These are phyloP conservation scores for Fusarium transvaalense DNA, from an alignment of 2,329 filamentous ascomycete genomes.

Conservation along the genomic window DNA sequence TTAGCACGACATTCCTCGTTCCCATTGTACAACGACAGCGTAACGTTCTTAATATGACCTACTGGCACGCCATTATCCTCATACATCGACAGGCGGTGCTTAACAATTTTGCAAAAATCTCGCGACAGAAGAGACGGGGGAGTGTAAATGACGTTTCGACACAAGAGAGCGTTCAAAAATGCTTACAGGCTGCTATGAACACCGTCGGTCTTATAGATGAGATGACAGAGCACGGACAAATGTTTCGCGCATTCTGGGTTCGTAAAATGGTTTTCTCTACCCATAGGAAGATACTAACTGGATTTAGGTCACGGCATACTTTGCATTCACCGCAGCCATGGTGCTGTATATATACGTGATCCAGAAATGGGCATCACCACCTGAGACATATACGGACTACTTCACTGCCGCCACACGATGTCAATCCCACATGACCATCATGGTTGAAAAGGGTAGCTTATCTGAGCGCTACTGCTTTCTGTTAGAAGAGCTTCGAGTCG, in stretches of 20 bases:
- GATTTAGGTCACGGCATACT: conserved; percentile 42
- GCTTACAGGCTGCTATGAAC: conserved; percentile 40
- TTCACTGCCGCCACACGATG: conserved; percentile 40
- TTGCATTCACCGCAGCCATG: conserved; percentile 46
- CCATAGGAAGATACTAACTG: not conserved
- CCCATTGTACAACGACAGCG: conserved; percentile 58
- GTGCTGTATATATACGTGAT: conserved; percentile 47
- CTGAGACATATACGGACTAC: conserved; percentile 37
- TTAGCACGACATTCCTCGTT: conserved; percentile 51
- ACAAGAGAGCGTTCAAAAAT: conserved; percentile 40
- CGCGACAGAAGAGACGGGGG: conserved; percentile 4
- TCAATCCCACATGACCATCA: conserved; percentile 42
- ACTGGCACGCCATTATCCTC: conserved; percentile 59
- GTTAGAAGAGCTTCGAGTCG: conserved; percentile 40
- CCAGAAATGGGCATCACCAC: conserved; percentile 41
- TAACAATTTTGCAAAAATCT: conserved; percentile 50
- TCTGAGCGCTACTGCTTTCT: conserved; percentile 45
- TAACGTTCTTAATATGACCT: conserved; percentile 58
- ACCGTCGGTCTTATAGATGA: conserved; percentile 42
- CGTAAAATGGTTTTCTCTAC: rapidly evolving
- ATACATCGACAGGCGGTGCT: conserved; percentile 55
- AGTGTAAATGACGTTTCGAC: conserved; percentile 19
- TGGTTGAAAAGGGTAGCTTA: conserved; percentile 42
- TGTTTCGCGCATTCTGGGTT: conserved; percentile 46
- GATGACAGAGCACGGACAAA: conserved; percentile 41